These are phyloP conservation scores for Phytophthora melonis DNA, from an alignment of 352 stramenopile species.

Conservation along the genomic window DNA sequence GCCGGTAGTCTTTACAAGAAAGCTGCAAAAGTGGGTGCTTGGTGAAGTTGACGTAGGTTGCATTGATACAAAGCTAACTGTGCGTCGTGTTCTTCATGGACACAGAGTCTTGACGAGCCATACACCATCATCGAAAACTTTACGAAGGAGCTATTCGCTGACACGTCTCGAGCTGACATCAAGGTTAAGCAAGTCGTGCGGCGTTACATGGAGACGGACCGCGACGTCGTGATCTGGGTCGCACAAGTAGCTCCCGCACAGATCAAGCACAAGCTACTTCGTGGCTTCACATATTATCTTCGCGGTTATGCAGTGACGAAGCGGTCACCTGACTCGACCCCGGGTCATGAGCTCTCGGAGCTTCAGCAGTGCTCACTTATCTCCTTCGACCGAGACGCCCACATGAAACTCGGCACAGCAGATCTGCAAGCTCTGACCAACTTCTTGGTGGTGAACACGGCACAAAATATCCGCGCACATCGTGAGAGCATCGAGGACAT, in stretches of 20 bases:
- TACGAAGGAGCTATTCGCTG: background rate
- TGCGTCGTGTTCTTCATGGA: background rate
- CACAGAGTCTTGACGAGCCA: background rate
- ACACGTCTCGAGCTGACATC: background rate
- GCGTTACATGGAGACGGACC: background rate
- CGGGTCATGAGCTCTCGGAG: background rate
- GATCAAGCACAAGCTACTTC: conserved; percentile 4
- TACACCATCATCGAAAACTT: conserved; percentile 6
- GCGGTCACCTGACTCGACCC: background rate
- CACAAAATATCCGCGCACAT: conserved; percentile 5
- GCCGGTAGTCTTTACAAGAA: background rate
- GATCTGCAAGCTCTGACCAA: background rate
- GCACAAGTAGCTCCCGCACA: background rate
- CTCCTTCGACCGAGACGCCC: background rate
- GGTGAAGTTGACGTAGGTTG: background rate
- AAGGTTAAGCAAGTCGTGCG: background rate
- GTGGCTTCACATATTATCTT: background rate
- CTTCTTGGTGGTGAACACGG: background rate
- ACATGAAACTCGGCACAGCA: background rate
- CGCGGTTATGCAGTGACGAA: background rate
- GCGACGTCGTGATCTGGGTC: background rate
- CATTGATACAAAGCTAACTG: background rate
- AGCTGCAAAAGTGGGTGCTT: background rate
- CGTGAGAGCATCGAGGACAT: background rate
- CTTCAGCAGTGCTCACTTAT: conserved; percentile 3